These are phyloP conservation scores for Ustilago bromivora DNA, from an alignment of 1,284 basidiomycete species.

Conservation along the genomic window DNA sequence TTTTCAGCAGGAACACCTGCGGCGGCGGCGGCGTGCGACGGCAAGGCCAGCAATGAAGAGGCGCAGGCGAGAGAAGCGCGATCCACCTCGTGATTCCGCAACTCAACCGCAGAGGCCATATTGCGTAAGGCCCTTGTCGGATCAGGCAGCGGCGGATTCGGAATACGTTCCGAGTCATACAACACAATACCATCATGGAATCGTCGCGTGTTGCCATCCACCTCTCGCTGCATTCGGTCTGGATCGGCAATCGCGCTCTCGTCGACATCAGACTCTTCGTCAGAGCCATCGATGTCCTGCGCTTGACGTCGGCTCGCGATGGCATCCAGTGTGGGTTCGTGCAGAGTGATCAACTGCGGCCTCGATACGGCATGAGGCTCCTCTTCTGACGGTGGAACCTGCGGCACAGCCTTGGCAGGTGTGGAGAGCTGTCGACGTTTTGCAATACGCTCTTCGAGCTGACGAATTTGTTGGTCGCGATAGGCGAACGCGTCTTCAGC, in stretches of 20 bases:
- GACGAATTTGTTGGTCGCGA: slow-evolving; percentile 46
- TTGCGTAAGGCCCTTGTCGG: slow-evolving; percentile 31
- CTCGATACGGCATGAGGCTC: slow-evolving; percentile 27
- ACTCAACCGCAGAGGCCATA: slow-evolving; percentile 41
- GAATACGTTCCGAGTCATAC: slow-evolving; percentile 49
- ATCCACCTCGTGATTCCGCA: slow-evolving; percentile 29
- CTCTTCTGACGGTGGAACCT: neutral
- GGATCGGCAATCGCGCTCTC: slow-evolving; percentile 7
- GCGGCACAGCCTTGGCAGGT: slow-evolving; percentile 14
- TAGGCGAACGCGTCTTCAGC: slow-evolving; percentile 31
- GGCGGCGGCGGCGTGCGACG: slow-evolving; percentile 14
- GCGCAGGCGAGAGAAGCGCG: slow-evolving; percentile 25
- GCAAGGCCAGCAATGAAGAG: slow-evolving; percentile 38
- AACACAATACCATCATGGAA: slow-evolving; percentile 52
- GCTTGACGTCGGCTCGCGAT: slow-evolving; percentile 11
- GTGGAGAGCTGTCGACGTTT: slow-evolving; percentile 28
- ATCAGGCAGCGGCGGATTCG: slow-evolving; percentile 27
- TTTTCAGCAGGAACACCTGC: neutral
- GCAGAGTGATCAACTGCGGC: slow-evolving; percentile 47
- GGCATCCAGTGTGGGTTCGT: slow-evolving; percentile 41
- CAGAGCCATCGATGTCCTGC: slow-evolving; percentile 1
- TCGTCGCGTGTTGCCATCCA: slow-evolving; percentile 31
- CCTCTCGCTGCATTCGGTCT: neutral
- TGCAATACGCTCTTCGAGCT: slow-evolving; percentile 44
- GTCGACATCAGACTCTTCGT: slow-evolving; percentile 26